A percentile compares a stretch with the other conserved stretches of the same genome.
These are phyloP conservation scores for Orbilia quercus DNA, from an alignment of 2,329 filamentous ascomycete species.

Conservation along the genomic window DNA sequence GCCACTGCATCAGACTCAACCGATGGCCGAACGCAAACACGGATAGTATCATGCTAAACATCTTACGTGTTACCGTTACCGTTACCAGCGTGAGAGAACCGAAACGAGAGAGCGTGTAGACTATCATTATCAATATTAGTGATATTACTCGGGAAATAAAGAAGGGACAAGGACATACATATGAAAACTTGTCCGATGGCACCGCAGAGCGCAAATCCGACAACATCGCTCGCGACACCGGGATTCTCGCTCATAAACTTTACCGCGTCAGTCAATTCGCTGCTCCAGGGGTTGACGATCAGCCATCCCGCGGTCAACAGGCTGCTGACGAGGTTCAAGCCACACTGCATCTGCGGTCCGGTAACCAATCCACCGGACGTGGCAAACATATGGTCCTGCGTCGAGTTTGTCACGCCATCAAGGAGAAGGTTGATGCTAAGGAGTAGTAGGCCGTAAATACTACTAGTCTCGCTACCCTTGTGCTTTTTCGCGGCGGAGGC, in stretches of 20 bases:
- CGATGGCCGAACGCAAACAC: conserved; percentile 94
- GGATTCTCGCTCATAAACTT: conserved; percentile 84
- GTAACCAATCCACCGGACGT: conserved; percentile 62
- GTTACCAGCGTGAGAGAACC: conserved; percentile 92
- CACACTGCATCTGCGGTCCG: conserved; percentile 99
- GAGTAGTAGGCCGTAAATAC: conserved; percentile 82
- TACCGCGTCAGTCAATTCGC: conserved; percentile 82
- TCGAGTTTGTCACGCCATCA: conserved; percentile 94
- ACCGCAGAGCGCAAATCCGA: conserved; percentile 89
- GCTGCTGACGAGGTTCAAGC: conserved; percentile 89
- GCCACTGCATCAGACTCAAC: conserved; percentile 88
- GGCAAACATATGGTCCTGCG: conserved; percentile 92
- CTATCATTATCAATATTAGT: conserved; percentile 62
- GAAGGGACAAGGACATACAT: conserved; percentile 67
- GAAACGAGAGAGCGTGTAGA: conserved; percentile 93
- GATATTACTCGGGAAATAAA: too few relatives aligned
- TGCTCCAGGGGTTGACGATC: conserved; percentile 80
- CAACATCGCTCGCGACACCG: conserved; percentile 82
- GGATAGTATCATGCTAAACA: conserved; percentile 98
- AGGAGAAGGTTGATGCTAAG: conserved; percentile 91
- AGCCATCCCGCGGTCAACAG: conserved; percentile 81
- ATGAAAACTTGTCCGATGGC: conserved; percentile 97
- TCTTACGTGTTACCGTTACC: conserved; percentile 96
- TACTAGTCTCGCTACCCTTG: conserved; percentile 69
- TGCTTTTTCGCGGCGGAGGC: conserved; percentile 69